Percentiles rank a stretch among this genome's conserved stretches.
phyloP scores from a whole-genome alignment of 2,329 filamentous ascomycete species.

The Apiospora hydei region DNA sequence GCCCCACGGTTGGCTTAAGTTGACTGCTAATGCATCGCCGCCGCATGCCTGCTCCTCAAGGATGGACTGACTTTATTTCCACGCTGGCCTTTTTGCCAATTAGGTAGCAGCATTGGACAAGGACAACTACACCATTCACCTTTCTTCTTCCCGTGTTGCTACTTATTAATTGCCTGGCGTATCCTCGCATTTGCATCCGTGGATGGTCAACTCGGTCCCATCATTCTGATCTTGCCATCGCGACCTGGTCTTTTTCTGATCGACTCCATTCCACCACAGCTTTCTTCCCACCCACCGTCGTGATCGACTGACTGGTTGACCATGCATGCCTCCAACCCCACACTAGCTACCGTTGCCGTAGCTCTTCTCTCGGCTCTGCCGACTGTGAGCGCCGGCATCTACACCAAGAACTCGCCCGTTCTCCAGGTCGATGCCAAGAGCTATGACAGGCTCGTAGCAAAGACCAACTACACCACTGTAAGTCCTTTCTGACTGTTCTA shows the following conservation, averaged over 20 bases:
- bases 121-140: slow-evolving; percentile 32
- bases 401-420: slow-evolving; percentile 86
- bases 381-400: slow-evolving; percentile 71
- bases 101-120: slow-evolving; percentile 29
- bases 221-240: neutral
- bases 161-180: neutral
- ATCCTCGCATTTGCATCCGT: neutral
- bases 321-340: slow-evolving; percentile 60
- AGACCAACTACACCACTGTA: slow-evolving; percentile 92
- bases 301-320: slow-evolving; percentile 28
- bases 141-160: neutral
- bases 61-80: slow-evolving; percentile 38
- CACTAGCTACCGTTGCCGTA: slow-evolving; percentile 62
- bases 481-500: slow-evolving; percentile 40
- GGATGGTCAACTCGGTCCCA: neutral
- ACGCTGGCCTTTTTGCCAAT: slow-evolving; percentile 53
- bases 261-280: neutral
- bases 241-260: neutral
- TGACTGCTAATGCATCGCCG: neutral
- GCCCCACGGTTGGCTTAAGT: neutral
- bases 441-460: slow-evolving; percentile 83
- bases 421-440: slow-evolving; percentile 80
- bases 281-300: neutral
- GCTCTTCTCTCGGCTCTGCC: slow-evolving; percentile 72
- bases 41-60: neutral